These are phyloP conservation scores for Dipodascopsis uninucleata DNA, from an alignment of 805 yeast species.

Conservation along the genomic window DNA sequence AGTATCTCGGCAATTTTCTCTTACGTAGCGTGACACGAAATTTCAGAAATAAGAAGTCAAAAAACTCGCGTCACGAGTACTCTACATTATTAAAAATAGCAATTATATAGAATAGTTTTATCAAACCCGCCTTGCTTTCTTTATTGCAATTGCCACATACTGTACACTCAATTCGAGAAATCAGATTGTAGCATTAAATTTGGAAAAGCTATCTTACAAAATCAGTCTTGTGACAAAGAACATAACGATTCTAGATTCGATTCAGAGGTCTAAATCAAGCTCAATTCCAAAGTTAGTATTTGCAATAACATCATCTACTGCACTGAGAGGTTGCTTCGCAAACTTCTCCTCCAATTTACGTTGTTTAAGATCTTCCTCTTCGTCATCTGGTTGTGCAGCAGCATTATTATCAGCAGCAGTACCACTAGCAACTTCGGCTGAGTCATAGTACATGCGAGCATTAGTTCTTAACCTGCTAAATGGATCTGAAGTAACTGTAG, in stretches of 20 bases:
- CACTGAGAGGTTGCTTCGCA: constrained; percentile 24
- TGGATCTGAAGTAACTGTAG: constrained; percentile 56
- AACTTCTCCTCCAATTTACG: constrained; percentile 32
- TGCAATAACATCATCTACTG: constrained; percentile 40
- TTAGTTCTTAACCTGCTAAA: constrained; percentile 85
- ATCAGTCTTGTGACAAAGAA: background rate
- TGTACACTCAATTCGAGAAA: background rate
- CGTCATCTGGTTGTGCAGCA: constrained; percentile 49
- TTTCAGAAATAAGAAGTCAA: background rate
- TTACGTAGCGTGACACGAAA: background rate
- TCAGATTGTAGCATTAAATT: background rate
- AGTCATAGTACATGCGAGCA: constrained; percentile 69
- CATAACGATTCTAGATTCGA: background rate
- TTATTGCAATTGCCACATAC: background rate
- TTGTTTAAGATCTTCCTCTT: constrained; percentile 38
- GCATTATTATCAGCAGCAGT: constrained; percentile 49
- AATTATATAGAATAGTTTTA: background rate
- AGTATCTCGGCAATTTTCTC: background rate
- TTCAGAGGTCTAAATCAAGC: constrained; percentile 29
- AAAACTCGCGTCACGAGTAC: background rate
- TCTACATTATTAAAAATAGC: background rate
- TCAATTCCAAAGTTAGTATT: constrained; percentile 38
- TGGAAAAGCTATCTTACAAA: background rate
- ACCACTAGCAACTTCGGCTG: constrained; percentile 48
- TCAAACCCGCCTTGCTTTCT: background rate